These are phyloP conservation scores for Apiospora hydei DNA, from an alignment of 2,329 filamentous ascomycete species.

Conservation along the genomic window DNA sequence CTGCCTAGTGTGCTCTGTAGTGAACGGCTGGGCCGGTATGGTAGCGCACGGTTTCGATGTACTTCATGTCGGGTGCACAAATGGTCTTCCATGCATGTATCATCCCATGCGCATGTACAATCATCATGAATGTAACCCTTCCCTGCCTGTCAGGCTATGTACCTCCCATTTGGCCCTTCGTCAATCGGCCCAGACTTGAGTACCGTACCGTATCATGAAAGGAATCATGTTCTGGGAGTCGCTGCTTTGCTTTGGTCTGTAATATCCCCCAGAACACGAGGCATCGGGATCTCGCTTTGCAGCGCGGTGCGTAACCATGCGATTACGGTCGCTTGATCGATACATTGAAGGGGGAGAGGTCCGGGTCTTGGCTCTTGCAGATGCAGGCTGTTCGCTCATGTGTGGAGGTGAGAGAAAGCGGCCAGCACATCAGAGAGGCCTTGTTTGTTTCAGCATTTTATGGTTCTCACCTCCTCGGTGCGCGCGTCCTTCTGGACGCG, in stretches of 20 bases:
- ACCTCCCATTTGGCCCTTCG: not conserved
- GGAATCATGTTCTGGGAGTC: not conserved
- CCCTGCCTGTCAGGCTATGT: constrained; percentile 10
- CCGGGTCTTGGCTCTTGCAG: constrained; percentile 17
- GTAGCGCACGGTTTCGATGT: constrained; percentile 9
- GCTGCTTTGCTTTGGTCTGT: not conserved
- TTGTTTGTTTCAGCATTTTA: constrained; percentile 26
- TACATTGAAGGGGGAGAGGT: constrained; percentile 4
- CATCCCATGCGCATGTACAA: constrained; percentile 3
- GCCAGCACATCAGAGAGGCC: constrained; percentile 22
- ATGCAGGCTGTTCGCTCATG: constrained; percentile 13
- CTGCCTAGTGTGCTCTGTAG: constrained; percentile 19
- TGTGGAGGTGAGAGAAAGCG: constrained; percentile 19
- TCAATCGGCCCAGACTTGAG: constrained; percentile 10
- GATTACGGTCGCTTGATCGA: constrained; percentile 9
- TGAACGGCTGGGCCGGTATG: constrained; percentile 18
- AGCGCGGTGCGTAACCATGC: not conserved
- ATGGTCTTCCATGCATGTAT: constrained; percentile 10
- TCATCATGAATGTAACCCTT: constrained; percentile 13
- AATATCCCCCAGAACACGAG: not conserved
- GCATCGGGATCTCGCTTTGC: not conserved
- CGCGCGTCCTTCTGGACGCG: constrained; percentile 17
- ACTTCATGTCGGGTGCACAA: constrained; percentile 8
- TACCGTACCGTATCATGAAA: not conserved
- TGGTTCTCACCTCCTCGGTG: constrained; percentile 23